phyloP scores from a whole-genome alignment of 1,139 yeast species.

The Saccharomycopsis phalli region DNA sequence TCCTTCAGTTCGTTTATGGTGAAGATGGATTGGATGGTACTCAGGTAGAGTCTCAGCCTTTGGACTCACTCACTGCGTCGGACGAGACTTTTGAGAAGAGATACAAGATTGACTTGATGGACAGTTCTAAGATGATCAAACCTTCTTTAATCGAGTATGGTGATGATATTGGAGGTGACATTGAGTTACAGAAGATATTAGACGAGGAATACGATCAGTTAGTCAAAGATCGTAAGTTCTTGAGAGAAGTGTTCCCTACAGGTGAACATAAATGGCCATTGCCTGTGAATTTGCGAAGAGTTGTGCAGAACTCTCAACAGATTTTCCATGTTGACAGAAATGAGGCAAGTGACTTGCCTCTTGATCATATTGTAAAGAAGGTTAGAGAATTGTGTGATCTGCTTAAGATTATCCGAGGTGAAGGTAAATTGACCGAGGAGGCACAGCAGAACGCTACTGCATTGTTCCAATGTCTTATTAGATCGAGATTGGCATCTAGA shows the following conservation, averaged over 20 bases:
- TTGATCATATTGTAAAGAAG: conserved; percentile 67
- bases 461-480: conserved; percentile 80
- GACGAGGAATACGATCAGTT: conserved; percentile 83
- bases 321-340: conserved; percentile 90
- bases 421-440: conserved; percentile 60
- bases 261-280: conserved; percentile 97
- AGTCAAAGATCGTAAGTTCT: conserved; percentile 61
- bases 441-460: conserved; percentile 92
- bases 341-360: conserved; percentile 81
- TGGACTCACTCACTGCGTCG: conserved; percentile 93
- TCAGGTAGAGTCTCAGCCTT: conserved; percentile 94
- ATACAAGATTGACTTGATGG: conserved; percentile 82
- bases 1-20: conserved; percentile 94
- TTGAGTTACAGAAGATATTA: conserved; percentile 66
- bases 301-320: conserved; percentile 94
- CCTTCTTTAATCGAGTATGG: conserved; percentile 81
- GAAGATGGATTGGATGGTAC: conserved; percentile 99
- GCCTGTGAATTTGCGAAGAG: conserved; percentile 95
- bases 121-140: conserved; percentile 51
- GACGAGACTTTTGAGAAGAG: conserved; percentile 74
- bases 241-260: conserved; percentile 79
- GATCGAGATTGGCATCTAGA: conserved; percentile 86
- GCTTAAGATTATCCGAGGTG: conserved; percentile 76
- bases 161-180: conserved; percentile 83
- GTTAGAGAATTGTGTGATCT: conserved; percentile 57